Evolutionary conservation across 768 basidiomycete genomes (phyloP), one percentile per base, ranked within the genome.

Genomic region (Coprinopsis strossmayeri): DNA sequence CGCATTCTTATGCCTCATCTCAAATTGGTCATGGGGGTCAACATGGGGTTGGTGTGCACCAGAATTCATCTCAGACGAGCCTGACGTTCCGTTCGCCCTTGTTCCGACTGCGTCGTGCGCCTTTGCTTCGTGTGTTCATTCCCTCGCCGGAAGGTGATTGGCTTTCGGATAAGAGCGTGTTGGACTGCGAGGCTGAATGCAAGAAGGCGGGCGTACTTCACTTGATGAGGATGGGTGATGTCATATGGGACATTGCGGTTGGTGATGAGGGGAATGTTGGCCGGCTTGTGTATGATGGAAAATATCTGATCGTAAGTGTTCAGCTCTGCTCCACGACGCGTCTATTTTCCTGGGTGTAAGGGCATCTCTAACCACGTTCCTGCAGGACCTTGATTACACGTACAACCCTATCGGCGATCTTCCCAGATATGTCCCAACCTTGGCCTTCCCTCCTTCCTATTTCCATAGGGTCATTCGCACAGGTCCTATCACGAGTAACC

Each of bases 261-360:
- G 84, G 86, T 7, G 89, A 91, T 59, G 89, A 92, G 60, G 87
- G 83, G 1, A 91, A 92, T 62, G 73, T 82, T 5, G 90, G 90
- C n/a, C 68, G 86, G 53, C 60, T 91, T 63, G 72, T 91, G 7
- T 92, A 89, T 89, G 91, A 91, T 60, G 90, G 90, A n/a, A 81
- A 78, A 51, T 92, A 90, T 66, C 72, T 92, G 5, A 81, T 92
- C 57, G 89, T 91, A 60, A 58, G 87, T n/a, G n/a, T 72, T 23
- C 37, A n/a, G 5, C 20, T 38, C 20, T 5, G 5, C 7, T 21
- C 7, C 37, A 38, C 17, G 12, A 13, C 10, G 7, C 18, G 7
- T 25, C 3, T 17, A 9, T 23, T 42, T 25, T 5, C 20, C 11
- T 42, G 7, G 37, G 17, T 13, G 18, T 12, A 24, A 55, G 49